These are phyloP conservation scores for Erodium maritimum DNA, from an alignment of 345 rosid genomes.

Conservation along the genomic window DNA sequence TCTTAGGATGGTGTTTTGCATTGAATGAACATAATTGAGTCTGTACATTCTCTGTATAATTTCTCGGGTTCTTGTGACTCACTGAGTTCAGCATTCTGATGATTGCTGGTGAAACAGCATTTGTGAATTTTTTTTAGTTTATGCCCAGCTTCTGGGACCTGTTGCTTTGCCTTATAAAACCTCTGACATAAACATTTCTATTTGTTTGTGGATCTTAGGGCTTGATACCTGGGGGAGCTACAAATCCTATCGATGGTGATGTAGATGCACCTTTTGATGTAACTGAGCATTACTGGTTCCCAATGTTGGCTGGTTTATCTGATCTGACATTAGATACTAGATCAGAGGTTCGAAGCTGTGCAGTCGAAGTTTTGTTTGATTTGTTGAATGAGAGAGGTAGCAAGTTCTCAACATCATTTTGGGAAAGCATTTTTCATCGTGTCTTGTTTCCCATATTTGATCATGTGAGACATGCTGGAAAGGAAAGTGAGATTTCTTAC, in stretches of 20 bases:
- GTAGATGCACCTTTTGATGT: conserved; percentile 57
- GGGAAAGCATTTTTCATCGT: conserved; percentile 92
- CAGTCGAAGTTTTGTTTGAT: conserved; percentile 86
- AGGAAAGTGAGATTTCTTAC: conserved; percentile 52
- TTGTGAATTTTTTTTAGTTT: not conserved
- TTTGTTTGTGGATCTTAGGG: conserved; percentile 39
- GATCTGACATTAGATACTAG: conserved; percentile 79
- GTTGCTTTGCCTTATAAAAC: not conserved
- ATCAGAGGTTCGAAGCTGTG: conserved; percentile 81
- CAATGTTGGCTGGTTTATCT: conserved; percentile 88
- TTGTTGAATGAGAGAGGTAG: conserved; percentile 87
- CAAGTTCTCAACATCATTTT: conserved; percentile 69
- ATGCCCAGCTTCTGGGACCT: not conserved
- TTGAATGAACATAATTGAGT: not conserved
- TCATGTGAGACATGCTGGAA: conserved; percentile 82
- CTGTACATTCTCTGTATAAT: not conserved
- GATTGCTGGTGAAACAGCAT: not conserved
- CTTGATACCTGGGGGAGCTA: conserved; percentile 75
- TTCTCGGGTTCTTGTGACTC: not conserved
- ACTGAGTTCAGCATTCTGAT: not conserved
- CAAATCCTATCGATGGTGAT: conserved; percentile 49
- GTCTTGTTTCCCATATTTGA: conserved; percentile 90
- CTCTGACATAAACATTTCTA: not conserved
- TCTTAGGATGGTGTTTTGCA: not conserved
- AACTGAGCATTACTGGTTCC: conserved; percentile 90